These are phyloP conservation scores for Dittrichia graveolens DNA, from an alignment of 129 eudicot species.

Conservation along the genomic window DNA sequence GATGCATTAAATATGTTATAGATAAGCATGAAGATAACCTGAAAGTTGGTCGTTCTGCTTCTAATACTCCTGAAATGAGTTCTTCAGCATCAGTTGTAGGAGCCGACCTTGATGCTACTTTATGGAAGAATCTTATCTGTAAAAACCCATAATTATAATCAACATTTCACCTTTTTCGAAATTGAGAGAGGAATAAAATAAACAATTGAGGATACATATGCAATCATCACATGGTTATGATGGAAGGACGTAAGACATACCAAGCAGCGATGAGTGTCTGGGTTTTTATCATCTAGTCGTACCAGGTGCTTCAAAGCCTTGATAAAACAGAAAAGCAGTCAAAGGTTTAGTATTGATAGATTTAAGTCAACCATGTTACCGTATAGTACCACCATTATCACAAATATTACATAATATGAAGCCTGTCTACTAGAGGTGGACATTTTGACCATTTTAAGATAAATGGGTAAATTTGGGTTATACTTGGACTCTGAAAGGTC, in stretches of 20 bases:
- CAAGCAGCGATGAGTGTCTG: constrained; percentile 46
- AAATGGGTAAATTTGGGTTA: background rate
- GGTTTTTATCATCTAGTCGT: constrained; percentile 37
- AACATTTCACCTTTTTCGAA: background rate
- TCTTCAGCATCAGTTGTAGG: constrained; percentile 80
- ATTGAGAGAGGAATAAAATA: constrained; percentile 2
- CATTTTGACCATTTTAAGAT: background rate
- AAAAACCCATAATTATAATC: constrained; percentile 3
- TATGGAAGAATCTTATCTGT: constrained; percentile 83
- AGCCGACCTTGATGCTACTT: constrained; percentile 72
- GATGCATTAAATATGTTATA: constrained; percentile 3
- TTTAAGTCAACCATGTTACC: background rate
- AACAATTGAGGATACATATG: background rate
- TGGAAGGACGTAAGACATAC: constrained; percentile 28
- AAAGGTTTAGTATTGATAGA: background rate
- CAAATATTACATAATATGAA: background rate
- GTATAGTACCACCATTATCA: background rate
- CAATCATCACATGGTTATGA: constrained; percentile 1
- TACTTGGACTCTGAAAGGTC: background rate
- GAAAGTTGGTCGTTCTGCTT: constrained; percentile 80
- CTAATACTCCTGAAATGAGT: constrained; percentile 77
- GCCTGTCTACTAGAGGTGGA: constrained; percentile 1
- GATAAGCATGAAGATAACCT: constrained; percentile 47
- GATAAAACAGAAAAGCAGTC: constrained; percentile 19
- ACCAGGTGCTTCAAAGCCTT: constrained; percentile 49